phyloP scores from a whole-genome alignment of 2,329 filamentous ascomycete genomes.

The Aspergillus fumigatiaffinis region DNA sequence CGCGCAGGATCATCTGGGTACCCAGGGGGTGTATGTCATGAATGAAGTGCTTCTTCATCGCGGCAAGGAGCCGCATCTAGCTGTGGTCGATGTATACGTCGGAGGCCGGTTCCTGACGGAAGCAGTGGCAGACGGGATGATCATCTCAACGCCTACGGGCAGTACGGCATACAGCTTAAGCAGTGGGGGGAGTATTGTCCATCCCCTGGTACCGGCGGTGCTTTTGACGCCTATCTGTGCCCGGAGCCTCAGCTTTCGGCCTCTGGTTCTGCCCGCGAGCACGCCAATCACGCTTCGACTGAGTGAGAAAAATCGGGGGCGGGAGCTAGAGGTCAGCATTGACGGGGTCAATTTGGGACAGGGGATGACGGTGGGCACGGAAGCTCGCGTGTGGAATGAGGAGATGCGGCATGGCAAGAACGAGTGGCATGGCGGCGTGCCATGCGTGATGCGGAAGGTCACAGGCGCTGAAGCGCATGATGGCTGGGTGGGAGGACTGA shows the following conservation, averaged over 20 bases:
- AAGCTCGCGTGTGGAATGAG: constrained; percentile 86
- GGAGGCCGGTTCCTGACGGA: constrained; percentile 88
- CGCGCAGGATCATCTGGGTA: constrained; percentile 26
- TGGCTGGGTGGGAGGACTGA: constrained; percentile 93
- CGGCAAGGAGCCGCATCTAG: constrained; percentile 82
- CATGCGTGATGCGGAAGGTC: constrained; percentile 73
- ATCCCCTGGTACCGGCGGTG: constrained; percentile 83
- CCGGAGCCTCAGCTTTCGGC: constrained; percentile 84
- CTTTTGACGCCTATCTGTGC: constrained; percentile 93
- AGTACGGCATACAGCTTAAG: constrained; percentile 95
- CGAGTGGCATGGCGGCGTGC: constrained; percentile 73
- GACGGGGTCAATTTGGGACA: constrained; percentile 66
- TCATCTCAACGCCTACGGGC: constrained; percentile 89
- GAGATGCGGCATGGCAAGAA: constrained; percentile 56
- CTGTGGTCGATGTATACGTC: constrained; percentile 86
- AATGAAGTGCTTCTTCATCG: constrained; percentile 95
- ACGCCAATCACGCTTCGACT: constrained; percentile 78
- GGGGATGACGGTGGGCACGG: constrained; percentile 69
- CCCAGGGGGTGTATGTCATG: constrained; percentile 64
- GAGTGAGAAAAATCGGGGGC: constrained; percentile 72
- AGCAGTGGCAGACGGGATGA: constrained; percentile 90
- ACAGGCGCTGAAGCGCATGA: constrained; percentile 63
- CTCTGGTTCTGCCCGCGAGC: constrained; percentile 81
- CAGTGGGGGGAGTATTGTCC: constrained; percentile 87
- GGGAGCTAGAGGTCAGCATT: constrained; percentile 74